Base-by-base conservation (phyloP, 2,329 filamentous ascomycete species). In the Talaromyces sp. region DNA sequence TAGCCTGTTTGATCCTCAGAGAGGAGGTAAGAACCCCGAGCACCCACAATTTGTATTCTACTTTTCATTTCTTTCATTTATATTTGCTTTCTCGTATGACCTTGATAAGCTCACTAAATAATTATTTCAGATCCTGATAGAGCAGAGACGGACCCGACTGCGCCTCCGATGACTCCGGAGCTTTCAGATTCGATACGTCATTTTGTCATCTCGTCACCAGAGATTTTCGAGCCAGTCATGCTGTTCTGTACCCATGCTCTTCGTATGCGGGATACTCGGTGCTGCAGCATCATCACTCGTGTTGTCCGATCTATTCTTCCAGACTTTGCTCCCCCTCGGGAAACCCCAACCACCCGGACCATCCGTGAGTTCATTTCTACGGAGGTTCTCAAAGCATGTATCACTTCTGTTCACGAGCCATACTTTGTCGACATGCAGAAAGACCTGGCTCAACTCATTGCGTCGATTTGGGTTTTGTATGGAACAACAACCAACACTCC, bases 351-450 rank as follows among this genome's bases (percentile, higher is more conserved):
- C 13, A 80, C 85, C 1, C 75, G 81, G 7, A 88, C 82, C 7
- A 89, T 97, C 57, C 86, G 92, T 47, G 91, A 96, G 66, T 99
- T 92, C 72, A 92, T 97, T 67, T 91, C 87, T 47, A 86, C 86
- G 4, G 89, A 96, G 61, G 90, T 97, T 2, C 82, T 99, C 45
- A 90, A 92, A 75, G 91, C 91, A 0, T 93, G 89, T 65, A 90
- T 97, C 69, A 90, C 87, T 1, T 95, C 90, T 2, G 85, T 99
- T 46, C 90, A 97, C 73, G 94, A 99, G 62, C 87, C 91, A 0
- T 97, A 97, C 72, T 99, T 97, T 72, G 92, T 97, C 30, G 94
- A 99, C 62, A 84, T 95, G 57, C 94, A 99, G 66, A 93, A 92
- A 69, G 92, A 99, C 47, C 81, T 99, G 19, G 93, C 91, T 0